Evolutionary conservation across 1,284 basidiomycete species (phyloP).

Genomic region (Fistulinella cinereoalba): DNA sequence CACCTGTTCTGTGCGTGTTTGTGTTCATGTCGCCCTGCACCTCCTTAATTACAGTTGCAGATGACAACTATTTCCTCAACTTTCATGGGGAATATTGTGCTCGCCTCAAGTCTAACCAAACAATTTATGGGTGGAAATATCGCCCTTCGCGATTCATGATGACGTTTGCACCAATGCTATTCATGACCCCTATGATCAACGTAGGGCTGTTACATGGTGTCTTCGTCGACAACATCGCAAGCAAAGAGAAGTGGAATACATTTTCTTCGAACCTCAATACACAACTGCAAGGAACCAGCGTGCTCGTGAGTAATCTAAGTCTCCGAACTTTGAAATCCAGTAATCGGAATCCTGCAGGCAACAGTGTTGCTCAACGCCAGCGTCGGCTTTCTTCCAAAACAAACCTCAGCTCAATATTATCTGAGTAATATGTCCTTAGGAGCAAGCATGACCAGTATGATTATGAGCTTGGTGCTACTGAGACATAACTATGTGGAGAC

Average conservation of each 20-base stretch:
- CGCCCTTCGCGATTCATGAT: constrained; percentile 35
- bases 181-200: constrained; percentile 44
- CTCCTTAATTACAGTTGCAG: constrained; percentile 11
- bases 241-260: constrained; percentile 32
- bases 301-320: constrained; percentile 28
- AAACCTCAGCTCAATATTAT: constrained; percentile 31
- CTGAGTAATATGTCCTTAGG: constrained; percentile 41
- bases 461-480: constrained; percentile 41
- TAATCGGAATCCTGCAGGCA: constrained; percentile 26
- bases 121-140: constrained; percentile 35
- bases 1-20: constrained; percentile 39
- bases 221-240: constrained; percentile 36
- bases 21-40: too few relatives aligned
- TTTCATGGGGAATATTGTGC: constrained; percentile 52
- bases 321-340: neutral
- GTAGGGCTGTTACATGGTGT: constrained; percentile 40
- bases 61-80: constrained; percentile 46
- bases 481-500: constrained; percentile 35
- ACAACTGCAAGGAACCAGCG: constrained; percentile 36
- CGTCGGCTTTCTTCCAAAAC: constrained; percentile 40
- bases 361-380: constrained; percentile 43
- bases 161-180: constrained; percentile 38
- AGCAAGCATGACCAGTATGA: constrained; percentile 40
- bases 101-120: constrained; percentile 46
- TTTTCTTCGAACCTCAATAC: constrained; percentile 32